Percentiles rank a stretch among this genome's conserved stretches.
Evolutionary conservation across 208 protist genomes (phyloP).

Genomic region (Kentomonas sorsogonicus): DNA sequence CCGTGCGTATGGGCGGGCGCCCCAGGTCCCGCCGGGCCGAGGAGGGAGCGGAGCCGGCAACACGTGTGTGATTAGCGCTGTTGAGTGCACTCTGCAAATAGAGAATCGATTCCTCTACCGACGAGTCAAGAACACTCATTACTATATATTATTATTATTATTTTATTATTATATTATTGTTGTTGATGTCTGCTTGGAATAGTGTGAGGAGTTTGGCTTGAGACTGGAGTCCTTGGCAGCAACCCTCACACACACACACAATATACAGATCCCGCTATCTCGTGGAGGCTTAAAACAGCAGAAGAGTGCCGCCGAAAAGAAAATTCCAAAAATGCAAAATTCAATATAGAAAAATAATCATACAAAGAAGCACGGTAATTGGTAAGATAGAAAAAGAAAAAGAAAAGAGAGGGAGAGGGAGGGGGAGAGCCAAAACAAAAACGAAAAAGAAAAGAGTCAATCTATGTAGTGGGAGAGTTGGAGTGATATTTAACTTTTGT

Average conservation of each 20-base stretch:
- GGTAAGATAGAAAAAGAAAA: neutral
- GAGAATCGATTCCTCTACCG: neutral
- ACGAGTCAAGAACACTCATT: constrained; percentile 8
- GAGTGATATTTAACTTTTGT: neutral
- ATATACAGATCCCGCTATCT: no score
- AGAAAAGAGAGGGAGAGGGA: neutral
- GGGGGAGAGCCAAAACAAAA: neutral
- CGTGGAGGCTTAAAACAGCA: neutral
- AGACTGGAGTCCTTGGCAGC: no score
- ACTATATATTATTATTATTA: constrained; percentile 12
- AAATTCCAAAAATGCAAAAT: constrained; percentile 1
- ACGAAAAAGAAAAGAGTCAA: neutral
- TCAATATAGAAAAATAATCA: neutral
- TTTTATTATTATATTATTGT: constrained; percentile 6
- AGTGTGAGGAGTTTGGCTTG: no score
- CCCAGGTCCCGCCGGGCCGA: no score
- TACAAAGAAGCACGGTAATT: neutral
- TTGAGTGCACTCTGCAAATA: constrained; percentile 1
- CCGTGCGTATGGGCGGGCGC: no score
- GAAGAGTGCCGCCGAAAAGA: neutral
- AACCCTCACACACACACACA: no score
- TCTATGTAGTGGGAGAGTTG: neutral
- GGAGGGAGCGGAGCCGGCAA: no score
- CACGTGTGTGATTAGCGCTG: no score
- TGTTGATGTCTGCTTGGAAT: no score